Evolutionary conservation across 495 filamentous ascomycete genomes (phyloP).

Genomic region (Saxophila tyrrhenica): DNA sequence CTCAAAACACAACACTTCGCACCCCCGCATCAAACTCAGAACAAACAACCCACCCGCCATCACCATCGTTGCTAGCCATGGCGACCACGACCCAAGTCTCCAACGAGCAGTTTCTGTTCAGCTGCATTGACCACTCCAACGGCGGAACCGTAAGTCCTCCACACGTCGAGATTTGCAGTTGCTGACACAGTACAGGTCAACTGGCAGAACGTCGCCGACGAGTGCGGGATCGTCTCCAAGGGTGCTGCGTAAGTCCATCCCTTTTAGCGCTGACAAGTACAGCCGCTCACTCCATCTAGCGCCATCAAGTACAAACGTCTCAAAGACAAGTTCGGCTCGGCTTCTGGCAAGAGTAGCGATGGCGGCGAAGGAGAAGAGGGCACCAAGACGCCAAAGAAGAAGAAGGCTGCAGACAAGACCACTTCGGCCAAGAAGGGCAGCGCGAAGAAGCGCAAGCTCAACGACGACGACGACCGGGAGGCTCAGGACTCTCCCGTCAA

Average conservation of each 20-base stretch:
- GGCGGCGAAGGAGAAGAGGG: constrained; percentile 3
- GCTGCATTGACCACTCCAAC: constrained; percentile 5
- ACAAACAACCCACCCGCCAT: too few species aligned
- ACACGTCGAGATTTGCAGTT: background rate
- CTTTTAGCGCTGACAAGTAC: constrained; percentile 4
- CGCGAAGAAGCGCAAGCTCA: constrained; percentile 15
- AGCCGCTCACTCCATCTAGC: background rate
- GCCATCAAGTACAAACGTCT: constrained; percentile 5
- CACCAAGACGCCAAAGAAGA: background rate
- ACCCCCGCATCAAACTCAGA: background rate
- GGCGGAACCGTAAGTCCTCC: constrained; percentile 1
- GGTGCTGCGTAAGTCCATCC: constrained; percentile 53
- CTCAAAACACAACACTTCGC: background rate
- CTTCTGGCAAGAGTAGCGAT: background rate
- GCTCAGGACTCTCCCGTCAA: background rate
- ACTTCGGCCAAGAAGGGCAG: constrained; percentile 23
- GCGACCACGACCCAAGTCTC: too few species aligned
- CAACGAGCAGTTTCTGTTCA: constrained; percentile 12
- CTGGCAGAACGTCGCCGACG: constrained; percentile 49
- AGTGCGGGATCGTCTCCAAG: constrained; percentile 49
- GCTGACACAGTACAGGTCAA: constrained; percentile 40
- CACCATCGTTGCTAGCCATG: background rate
- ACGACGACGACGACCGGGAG: constrained; percentile 22
- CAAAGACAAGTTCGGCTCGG: constrained; percentile 12
- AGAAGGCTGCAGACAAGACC: constrained; percentile 23